Conservation (phyloP, 2,329 filamentous ascomycete species). For the Pseudocercospora crystallina region DNA sequence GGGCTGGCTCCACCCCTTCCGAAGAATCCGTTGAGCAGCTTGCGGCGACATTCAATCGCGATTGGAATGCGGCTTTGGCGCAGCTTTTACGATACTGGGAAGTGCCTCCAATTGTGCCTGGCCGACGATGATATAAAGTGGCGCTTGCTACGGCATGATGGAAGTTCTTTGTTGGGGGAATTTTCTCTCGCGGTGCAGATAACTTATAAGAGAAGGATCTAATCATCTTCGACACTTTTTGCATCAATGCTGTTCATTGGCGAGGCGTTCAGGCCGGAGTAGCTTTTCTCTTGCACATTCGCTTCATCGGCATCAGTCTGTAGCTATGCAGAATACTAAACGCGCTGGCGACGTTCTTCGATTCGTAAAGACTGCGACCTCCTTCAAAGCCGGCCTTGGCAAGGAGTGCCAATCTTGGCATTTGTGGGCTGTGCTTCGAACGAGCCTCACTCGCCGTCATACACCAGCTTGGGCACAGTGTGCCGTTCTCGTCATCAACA, state of each 20-base stretch:
- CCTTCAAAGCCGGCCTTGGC: too few species aligned
- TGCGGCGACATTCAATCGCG: slow-evolving; percentile 61
- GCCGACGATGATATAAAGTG: too few species aligned
- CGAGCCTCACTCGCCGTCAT: background rate
- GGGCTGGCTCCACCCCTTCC: slow-evolving; percentile 61
- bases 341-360: too few species aligned
- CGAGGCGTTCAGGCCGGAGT: background rate
- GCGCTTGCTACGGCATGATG: too few species aligned
- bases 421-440: background rate
- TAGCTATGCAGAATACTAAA: too few species aligned
- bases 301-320: too few species aligned
- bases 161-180: too few species aligned
- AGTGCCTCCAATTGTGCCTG: slow-evolving; percentile 46
- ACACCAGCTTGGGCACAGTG: background rate
- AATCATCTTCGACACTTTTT: background rate
- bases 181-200: too few species aligned
- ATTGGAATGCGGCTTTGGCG: slow-evolving; percentile 66
- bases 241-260: background rate
- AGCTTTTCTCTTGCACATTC: too few species aligned
- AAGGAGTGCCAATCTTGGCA: background rate
- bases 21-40: slow-evolving; percentile 59
- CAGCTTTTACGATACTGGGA: slow-evolving; percentile 71
- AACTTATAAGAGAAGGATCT: slow-evolving; percentile 3
- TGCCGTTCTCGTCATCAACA: background rate
- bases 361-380: too few species aligned